Evolutionary conservation across 2,329 filamentous ascomycete genomes (phyloP).

Genomic region (Botrytis fragariae): DNA sequence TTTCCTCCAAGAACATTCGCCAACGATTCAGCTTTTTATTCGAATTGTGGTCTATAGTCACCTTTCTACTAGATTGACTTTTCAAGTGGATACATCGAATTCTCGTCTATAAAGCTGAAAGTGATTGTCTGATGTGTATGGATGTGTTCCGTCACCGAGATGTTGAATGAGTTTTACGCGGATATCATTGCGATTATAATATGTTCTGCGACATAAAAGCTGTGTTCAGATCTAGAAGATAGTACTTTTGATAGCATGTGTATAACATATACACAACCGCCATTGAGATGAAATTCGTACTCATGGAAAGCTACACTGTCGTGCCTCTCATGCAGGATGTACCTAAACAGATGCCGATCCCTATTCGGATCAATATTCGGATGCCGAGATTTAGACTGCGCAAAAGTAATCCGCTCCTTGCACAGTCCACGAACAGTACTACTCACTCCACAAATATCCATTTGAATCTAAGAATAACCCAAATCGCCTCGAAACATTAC

Average conservation of each 20-base stretch:
- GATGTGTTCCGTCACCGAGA: not conserved
- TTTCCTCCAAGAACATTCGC: too few relatives aligned
- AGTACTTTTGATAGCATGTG: not conserved
- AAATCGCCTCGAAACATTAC: too few relatives aligned
- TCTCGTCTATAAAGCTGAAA: not conserved
- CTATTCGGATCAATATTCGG: not conserved
- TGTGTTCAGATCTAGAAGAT: not conserved
- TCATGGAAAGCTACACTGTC: not conserved
- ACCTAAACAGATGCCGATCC: not conserved
- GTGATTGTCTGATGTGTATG: not conserved
- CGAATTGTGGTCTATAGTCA: not conserved
- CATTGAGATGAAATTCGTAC: not conserved
- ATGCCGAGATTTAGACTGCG: not conserved
- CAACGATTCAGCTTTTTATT: not conserved
- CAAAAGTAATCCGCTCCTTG: not conserved
- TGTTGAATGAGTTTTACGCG: not conserved
- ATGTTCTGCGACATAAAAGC: not conserved
- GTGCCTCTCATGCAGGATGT: not conserved
- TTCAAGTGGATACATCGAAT: not conserved
- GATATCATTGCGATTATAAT: accelerated
- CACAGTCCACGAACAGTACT: not conserved
- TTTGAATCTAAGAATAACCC: not conserved
- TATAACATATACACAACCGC: not conserved
- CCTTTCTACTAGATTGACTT: not conserved
- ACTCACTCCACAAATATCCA: not conserved